phyloP scores from a whole-genome alignment of 495 filamentous ascomycete species.

The Penicillium roqueforti region DNA sequence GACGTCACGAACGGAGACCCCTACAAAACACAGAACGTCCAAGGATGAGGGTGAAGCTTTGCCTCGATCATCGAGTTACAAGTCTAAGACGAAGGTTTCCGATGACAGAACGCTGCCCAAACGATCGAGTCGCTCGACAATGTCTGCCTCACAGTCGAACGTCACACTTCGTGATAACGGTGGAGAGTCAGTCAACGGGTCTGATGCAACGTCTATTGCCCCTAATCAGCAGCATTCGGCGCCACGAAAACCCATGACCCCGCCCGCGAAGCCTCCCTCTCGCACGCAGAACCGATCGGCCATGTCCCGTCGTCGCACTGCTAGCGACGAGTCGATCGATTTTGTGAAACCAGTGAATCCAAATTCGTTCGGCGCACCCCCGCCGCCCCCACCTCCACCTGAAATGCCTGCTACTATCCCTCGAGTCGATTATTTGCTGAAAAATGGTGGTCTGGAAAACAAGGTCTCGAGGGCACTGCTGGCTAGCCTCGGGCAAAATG shows the following conservation, averaged over 20 bases:
- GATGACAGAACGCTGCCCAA: constrained; percentile 34
- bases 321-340: constrained; percentile 38
- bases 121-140: constrained; percentile 30
- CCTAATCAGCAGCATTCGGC: constrained; percentile 51
- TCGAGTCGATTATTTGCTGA: constrained; percentile 83
- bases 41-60: constrained; percentile 31
- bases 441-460: constrained; percentile 71
- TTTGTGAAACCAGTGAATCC: constrained; percentile 39
- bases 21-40: constrained; percentile 34
- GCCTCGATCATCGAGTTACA: constrained; percentile 33
- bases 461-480: constrained; percentile 65
- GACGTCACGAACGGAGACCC: constrained; percentile 37
- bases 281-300: constrained; percentile 39
- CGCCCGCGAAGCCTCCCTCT: constrained; percentile 38
- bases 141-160: constrained; percentile 35
- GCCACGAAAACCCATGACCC: constrained; percentile 38
- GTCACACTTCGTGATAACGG: constrained; percentile 37
- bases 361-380: constrained; percentile 47
- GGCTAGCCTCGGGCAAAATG: constrained; percentile 33
- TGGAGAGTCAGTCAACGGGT: constrained; percentile 49
- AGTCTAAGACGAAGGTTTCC: constrained; percentile 31
- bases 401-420: constrained; percentile 63
- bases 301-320: constrained; percentile 32
- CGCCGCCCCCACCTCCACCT: constrained; percentile 81
- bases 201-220: constrained; percentile 63